Evolutionary conservation across 495 filamentous ascomycete genomes (phyloP), one percentile per base, ranked within the genome.

Genomic region (Trichoderma gamsii): DNA sequence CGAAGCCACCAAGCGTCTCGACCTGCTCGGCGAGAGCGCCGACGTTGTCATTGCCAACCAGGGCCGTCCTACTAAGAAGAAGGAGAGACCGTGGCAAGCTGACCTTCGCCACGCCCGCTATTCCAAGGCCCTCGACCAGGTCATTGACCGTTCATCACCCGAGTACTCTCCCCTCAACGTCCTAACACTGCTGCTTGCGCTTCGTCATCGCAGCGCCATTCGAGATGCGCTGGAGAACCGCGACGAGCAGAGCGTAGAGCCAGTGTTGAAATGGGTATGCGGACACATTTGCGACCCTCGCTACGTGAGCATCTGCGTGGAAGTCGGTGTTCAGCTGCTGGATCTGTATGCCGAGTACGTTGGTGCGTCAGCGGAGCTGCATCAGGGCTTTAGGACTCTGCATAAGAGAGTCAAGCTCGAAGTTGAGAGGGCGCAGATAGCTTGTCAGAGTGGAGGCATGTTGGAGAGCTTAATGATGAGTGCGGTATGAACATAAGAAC

Each of bases 261-360:
- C 93, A 0, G 83, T 98, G 2, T 79, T 98, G 52, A 85, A 83
- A 69, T 99, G 95, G 95, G 80, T 93, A 7, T 82, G 87, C 75
- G 88, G 88, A 73, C 83, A 92, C 74, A 88, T 98, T 69, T 78
- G 84, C 4, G 88, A 97, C 74, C 90, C 93, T 41, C 85, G 92
- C 29, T 89, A 93, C 73, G 86, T 93, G 35, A 80, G 81, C 59
- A 77, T 96, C 18, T 90, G 90, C 74, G 88, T 90, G 18, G 94
- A 97, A 73, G 84, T 95, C 29, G 87, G 86, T 21, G 84, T 93
- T 72, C 83, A 92, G 56, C 78, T 97, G 35, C 77, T 97, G 25
- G 93, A 98, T 72, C 82, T 97, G 64, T 99, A 98, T 79, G 86
- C 90, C 13, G 86, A 90, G 66, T 89, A 92, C 70, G 81, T 95